Percentiles rank a stretch among this genome's conserved stretches.
phyloP scores from a whole-genome alignment of 352 stramenopile genomes.

The Globisporangium cederbergense region DNA sequence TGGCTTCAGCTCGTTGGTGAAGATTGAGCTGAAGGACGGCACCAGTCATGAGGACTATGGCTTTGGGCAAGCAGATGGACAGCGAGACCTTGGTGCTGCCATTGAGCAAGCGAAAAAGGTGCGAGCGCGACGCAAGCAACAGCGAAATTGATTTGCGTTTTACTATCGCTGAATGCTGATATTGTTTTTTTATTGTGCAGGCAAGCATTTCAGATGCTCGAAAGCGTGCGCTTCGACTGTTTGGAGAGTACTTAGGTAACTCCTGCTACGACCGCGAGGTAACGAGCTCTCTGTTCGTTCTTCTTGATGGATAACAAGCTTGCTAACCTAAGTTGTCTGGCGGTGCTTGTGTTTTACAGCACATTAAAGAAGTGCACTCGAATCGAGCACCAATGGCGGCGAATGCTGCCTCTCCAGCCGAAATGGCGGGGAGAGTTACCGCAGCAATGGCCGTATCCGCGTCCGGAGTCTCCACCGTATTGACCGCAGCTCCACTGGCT shows the following conservation, averaged over 20 bases:
- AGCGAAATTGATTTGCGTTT: too few relatives aligned
- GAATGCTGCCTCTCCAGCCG: conserved; percentile 14
- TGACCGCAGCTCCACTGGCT: conserved; percentile 1
- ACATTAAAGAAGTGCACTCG: conserved; percentile 75
- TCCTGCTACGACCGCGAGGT: conserved; percentile 85
- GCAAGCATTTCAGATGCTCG: conserved; percentile 82
- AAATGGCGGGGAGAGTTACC: conserved; percentile 19
- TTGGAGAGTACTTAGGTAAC: conserved; percentile 85
- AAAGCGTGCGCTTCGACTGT: conserved; percentile 75
- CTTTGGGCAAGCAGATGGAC: conserved; percentile 74
- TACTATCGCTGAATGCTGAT: not conserved
- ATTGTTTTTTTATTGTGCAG: conserved; percentile 13
- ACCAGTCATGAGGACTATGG: conserved; percentile 81
- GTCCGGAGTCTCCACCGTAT: conserved; percentile 11
- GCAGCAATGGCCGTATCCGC: conserved; percentile 17
- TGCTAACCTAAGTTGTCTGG: not conserved
- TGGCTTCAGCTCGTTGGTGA: conserved; percentile 72
- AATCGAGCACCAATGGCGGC: conserved; percentile 30
- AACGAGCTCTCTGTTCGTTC: not conserved
- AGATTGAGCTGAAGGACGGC: conserved; percentile 85
- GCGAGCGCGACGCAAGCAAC: not conserved
- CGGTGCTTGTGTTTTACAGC: conserved; percentile 9
- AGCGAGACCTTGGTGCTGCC: conserved; percentile 66
- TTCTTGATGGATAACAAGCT: not conserved
- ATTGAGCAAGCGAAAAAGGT: conserved; percentile 86